Evolutionary conservation across 2,329 filamentous ascomycete species (phyloP).

Genomic region (Pezicula neosporulosa): DNA sequence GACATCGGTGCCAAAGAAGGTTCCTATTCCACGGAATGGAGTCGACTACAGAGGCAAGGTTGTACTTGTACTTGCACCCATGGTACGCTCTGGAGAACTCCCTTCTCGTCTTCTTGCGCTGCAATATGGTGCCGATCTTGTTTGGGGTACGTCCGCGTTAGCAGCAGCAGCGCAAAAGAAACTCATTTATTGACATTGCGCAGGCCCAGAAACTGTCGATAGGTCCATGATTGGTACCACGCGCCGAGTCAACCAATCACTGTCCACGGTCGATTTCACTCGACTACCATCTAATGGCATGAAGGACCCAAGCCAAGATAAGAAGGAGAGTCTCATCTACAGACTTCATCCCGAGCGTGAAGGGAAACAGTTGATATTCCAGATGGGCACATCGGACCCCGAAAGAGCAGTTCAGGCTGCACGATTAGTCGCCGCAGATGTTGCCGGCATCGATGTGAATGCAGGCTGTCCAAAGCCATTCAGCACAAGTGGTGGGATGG

Average conservation of each 20-base stretch:
- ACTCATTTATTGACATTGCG: background rate
- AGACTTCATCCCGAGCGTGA: slow-evolving; percentile 78
- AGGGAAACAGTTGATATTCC: slow-evolving; percentile 75
- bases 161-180: no score
- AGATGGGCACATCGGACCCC: slow-evolving; percentile 85
- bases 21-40: slow-evolving; percentile 82
- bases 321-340: slow-evolving; percentile 71
- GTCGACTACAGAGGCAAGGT: slow-evolving; percentile 93
- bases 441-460: slow-evolving; percentile 94
- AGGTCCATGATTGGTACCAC: slow-evolving; percentile 85
- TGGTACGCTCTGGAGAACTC: slow-evolving; percentile 96
- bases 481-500: slow-evolving; percentile 91
- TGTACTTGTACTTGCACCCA: slow-evolving; percentile 92
- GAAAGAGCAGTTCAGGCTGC: slow-evolving; percentile 81
- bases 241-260: slow-evolving; percentile 70
- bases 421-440: slow-evolving; percentile 78
- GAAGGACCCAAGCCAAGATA: slow-evolving; percentile 50
- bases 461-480: slow-evolving; percentile 98
- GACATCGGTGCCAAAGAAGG: slow-evolving; percentile 57
- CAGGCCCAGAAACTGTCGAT: slow-evolving; percentile 92
- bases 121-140: slow-evolving; percentile 92
- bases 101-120: slow-evolving; percentile 85
- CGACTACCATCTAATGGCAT: slow-evolving; percentile 69
- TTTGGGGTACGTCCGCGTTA: slow-evolving; percentile 68
- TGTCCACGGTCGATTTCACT: slow-evolving; percentile 81